Evolutionary conservation across 2,329 filamentous ascomycete species (phyloP), one percentile per base, ranked within the genome.

Genomic region (Drechslerella coelobrocha): DNA sequence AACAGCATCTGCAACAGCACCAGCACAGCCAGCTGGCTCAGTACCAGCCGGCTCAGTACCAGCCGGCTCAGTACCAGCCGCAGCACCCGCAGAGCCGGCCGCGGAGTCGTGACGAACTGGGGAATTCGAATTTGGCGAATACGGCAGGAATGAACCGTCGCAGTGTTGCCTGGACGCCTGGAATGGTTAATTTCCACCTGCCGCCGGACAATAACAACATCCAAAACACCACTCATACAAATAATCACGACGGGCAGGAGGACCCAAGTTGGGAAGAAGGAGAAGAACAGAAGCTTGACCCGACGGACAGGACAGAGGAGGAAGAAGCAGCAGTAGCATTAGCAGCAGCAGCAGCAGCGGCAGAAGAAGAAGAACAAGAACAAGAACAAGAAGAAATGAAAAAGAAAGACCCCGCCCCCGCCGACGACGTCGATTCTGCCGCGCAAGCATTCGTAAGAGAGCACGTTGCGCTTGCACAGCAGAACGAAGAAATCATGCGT

Each of bases 91-190:
- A n/a, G n/a, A n/a, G n/a, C 23, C 34, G 39, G 24, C 34, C 27
- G 6, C 37, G 19, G 3, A 53, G 59, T 55, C 57, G 47, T 24
- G 57, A 48, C 14, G 51, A 48, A 34, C 14, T 24, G 10, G 60
- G 34, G 37, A 48, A 31, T 51, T 6, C 9, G 37, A 48, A 31
- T 51, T 6, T 6, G 12, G 29, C 29, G 12, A 6, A 31, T 31
- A 21, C 26, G 8, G 34, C 37, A 37, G 72, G 26, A 69, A 74
- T 57, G 62, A 61, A 26, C 65, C 65, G 86, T 72, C 85, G 87
- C 73, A 91, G 84, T 75, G 81, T 94, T 73, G 82, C 88, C 2
- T 97, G 92, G 92, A 89, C 92, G 74, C 91, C 92, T 4, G 87
- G 84, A 34, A 85, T 85, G 76, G 81, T 82, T 55, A 63, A 71